phyloP scores from a whole-genome alignment of 2,329 filamentous ascomycete genomes.

The Nothomitra cinnamomea region DNA sequence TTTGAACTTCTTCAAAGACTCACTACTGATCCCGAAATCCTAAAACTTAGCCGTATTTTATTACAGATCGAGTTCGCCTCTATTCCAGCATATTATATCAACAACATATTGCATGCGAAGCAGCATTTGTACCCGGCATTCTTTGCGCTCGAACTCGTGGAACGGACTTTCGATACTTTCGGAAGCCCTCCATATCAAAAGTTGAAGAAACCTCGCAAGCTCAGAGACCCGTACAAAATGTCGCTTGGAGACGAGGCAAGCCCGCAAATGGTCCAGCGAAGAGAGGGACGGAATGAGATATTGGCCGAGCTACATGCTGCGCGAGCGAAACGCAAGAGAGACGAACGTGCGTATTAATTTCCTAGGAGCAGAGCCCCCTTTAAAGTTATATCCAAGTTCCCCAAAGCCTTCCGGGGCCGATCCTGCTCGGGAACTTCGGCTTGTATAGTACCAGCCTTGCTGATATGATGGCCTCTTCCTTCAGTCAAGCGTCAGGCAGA shows the following conservation, averaged over 20 bases:
- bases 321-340: constrained; percentile 13
- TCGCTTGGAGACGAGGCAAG: not conserved
- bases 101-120: not conserved
- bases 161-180: constrained; percentile 5
- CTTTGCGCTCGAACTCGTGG: constrained; percentile 10
- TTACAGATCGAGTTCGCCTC: constrained; percentile 1
- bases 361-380: not conserved
- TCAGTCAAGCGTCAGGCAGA: constrained; percentile 11
- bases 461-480: not conserved
- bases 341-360: constrained; percentile 6
- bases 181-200: constrained; percentile 7
- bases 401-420: too few relatives aligned
- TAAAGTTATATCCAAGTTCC: not conserved
- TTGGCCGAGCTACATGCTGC: constrained; percentile 20
- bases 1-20: not conserved
- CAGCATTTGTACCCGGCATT: constrained; percentile 4
- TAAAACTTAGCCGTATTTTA: not conserved
- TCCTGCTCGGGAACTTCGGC: not conserved
- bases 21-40: not conserved
- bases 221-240: not conserved
- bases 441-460: not conserved
- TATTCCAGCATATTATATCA: constrained; percentile 1
- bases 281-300: constrained; percentile 9
- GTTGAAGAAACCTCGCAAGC: constrained; percentile 5
- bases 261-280: not conserved